Percentiles rank a stretch among this genome's conserved stretches.
Conservation (phyloP, 768 basidiomycete genomes). For the Mycena galopus region DNA sequence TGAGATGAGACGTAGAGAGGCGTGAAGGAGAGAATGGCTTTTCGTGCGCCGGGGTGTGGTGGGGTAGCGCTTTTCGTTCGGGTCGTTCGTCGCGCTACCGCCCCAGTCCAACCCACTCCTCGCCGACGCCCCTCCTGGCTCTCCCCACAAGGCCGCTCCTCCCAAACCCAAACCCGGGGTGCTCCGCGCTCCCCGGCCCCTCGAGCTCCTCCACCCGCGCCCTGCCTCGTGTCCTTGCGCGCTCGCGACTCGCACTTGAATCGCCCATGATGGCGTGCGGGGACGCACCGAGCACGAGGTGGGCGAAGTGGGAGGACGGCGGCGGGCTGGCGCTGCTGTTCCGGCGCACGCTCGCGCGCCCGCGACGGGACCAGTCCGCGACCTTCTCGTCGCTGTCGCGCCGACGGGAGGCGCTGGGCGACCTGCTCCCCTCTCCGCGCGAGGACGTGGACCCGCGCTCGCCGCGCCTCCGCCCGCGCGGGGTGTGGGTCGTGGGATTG, state of each 20-base stretch:
- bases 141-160: slow-evolving; percentile 72
- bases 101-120: slow-evolving; percentile 6
- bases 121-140: slow-evolving; percentile 43
- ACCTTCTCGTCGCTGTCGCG: slow-evolving; percentile 53
- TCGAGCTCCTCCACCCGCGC: slow-evolving; percentile 67
- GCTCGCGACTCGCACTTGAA: background rate
- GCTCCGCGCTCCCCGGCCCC: slow-evolving; percentile 57
- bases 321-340: slow-evolving; percentile 61
- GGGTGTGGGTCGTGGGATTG: slow-evolving; percentile 44
- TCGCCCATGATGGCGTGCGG: background rate
- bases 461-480: slow-evolving; percentile 66
- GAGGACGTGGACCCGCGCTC: slow-evolving; percentile 35
- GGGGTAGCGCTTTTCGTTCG: no score
- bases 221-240: slow-evolving; percentile 61
- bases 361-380: slow-evolving; percentile 59
- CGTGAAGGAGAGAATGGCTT: background rate
- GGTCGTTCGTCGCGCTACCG: no score
- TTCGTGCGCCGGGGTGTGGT: background rate
- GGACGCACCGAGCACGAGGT: slow-evolving; percentile 41
- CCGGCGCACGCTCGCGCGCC: slow-evolving; percentile 61
- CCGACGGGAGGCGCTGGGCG: slow-evolving; percentile 57
- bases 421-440: slow-evolving; percentile 40
- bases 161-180: slow-evolving; percentile 74
- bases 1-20: background rate
- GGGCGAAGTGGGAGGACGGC: slow-evolving; percentile 48